These are phyloP conservation scores for Ziziphus jujuba DNA, from an alignment of 306 rosid species.

Conservation along the genomic window DNA sequence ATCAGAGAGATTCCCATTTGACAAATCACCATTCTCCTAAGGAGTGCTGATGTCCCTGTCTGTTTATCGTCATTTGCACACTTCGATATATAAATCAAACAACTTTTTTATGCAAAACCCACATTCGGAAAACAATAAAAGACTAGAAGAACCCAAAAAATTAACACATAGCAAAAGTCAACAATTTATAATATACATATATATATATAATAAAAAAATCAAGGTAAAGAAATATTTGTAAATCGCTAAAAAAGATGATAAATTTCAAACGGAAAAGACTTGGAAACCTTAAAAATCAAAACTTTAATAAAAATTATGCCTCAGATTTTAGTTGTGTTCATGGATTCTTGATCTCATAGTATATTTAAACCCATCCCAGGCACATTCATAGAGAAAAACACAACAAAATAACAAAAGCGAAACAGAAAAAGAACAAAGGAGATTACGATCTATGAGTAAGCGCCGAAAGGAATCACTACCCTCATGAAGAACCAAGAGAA, in stretches of 20 bases:
- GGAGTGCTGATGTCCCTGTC: slow-evolving; percentile 72
- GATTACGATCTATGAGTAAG: not conserved
- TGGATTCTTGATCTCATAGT: slow-evolving; percentile 59
- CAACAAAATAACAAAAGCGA: too few species aligned
- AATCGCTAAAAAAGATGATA: not conserved
- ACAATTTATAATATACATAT: too few species aligned
- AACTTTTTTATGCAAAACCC: too few species aligned
- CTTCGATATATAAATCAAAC: not conserved
- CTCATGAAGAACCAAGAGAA: too few species aligned
- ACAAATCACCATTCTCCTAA: slow-evolving; percentile 50
- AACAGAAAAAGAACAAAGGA: not conserved
- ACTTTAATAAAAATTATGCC: slow-evolving; percentile 29
- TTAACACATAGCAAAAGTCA: too few species aligned
- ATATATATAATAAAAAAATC: too few species aligned
- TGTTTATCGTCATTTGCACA: slow-evolving; percentile 51
- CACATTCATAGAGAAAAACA: not conserved
- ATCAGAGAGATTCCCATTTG: slow-evolving; percentile 73
- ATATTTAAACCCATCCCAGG: slow-evolving; percentile 77
- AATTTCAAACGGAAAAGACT: not conserved
- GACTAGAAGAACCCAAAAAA: too few species aligned
- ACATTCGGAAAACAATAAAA: too few species aligned
- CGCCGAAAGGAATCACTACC: too few species aligned
- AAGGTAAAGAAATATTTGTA: not conserved
- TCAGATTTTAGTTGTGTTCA: slow-evolving; percentile 54
- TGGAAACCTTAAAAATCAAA: not conserved